These are phyloP conservation scores for Mycena vulgaris DNA, from an alignment of 768 basidiomycete species.

Conservation along the genomic window DNA sequence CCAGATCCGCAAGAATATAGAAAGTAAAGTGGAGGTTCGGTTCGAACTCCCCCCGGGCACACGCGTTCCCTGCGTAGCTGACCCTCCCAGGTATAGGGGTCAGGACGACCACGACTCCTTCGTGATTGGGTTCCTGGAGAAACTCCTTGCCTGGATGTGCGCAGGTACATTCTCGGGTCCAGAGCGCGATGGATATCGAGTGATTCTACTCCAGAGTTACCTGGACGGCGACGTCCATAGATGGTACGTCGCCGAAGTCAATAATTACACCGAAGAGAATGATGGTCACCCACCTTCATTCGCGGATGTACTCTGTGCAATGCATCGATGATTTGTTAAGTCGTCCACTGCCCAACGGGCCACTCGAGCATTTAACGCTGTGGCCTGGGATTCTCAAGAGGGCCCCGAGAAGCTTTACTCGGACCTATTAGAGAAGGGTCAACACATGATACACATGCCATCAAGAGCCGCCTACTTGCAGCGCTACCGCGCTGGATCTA, in stretches of 20 bases:
- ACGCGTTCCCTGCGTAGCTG: no score
- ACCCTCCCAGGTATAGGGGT: no score
- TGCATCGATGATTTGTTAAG: conserved; percentile 4
- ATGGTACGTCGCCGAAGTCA: conserved; percentile 1
- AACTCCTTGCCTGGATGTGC: not conserved
- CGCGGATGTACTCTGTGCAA: not conserved
- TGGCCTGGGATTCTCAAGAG: not conserved
- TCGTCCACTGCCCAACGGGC: conserved; percentile 8
- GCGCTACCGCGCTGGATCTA: not conserved
- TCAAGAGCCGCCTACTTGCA: not conserved
- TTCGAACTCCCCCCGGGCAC: no score
- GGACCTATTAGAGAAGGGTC: not conserved
- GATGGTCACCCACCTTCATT: not conserved
- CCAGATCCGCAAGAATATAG: no score
- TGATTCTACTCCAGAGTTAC: not conserved
- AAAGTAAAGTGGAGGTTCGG: no score
- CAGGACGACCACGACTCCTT: conserved; percentile 21
- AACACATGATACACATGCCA: not conserved
- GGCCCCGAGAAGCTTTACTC: conserved; percentile 14
- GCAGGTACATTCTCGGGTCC: not conserved
- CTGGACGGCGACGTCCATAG: conserved; percentile 1
- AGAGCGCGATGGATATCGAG: not conserved
- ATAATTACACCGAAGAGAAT: not conserved
- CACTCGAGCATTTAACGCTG: conserved; percentile 1
- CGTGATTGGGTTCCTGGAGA: conserved; percentile 10